Base-by-base conservation (phyloP, 2,329 filamentous ascomycete species). In the Aspergillus ochraceoroseus region DNA sequence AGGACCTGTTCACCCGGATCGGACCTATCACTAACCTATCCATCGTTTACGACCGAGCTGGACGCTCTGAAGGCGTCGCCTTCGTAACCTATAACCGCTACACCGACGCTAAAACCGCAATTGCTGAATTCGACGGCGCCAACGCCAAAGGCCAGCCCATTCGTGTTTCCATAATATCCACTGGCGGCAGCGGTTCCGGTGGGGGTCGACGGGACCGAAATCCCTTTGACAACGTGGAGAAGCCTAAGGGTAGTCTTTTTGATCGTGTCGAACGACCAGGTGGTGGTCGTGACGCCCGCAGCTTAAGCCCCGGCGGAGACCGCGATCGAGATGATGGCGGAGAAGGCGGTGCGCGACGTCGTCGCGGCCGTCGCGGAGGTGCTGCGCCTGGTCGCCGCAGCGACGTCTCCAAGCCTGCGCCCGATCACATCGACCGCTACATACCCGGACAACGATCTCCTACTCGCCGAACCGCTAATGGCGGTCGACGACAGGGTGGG, bases 111-210 rank as follows among this genome's bases (percentile, higher is more conserved):
- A 70, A 75, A 53, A 73, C 77, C 31, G 89, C 89, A 2, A 76
- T 95, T 40, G 74, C 72, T 38, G 83, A 95, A 55, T 95, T 84
- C 58, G 83, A 95, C 59, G 87, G 87, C 41, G 88, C 88, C 48
- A 95, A 95, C 60, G 89, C 89, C 42, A 89, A 92, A 54, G 83
- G 85, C 33, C 86, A 90, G 66, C 87, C 87, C 3, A 95, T 95
- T 55, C 79, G 76, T 22, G 66, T 95, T 42, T 77, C 77, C 0
- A 70, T 90, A 20, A 62, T 90, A 28, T 73, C 80, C n/a, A 69
- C 51, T 66, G 52, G 50, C 40, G 58, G n/a, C n/a, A n/a, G n/a
- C n/a, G n/a, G n/a, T n/a, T n/a, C n/a, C n/a, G n/a, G n/a, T n/a
- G n/a, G 34, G 28, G 52, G 41, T 28, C 53, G 48, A 36, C 56